Evolutionary conservation across 257 asterid species (phyloP), one percentile per base, ranked within the genome.

Genomic region (Capsicum rhomboideum): DNA sequence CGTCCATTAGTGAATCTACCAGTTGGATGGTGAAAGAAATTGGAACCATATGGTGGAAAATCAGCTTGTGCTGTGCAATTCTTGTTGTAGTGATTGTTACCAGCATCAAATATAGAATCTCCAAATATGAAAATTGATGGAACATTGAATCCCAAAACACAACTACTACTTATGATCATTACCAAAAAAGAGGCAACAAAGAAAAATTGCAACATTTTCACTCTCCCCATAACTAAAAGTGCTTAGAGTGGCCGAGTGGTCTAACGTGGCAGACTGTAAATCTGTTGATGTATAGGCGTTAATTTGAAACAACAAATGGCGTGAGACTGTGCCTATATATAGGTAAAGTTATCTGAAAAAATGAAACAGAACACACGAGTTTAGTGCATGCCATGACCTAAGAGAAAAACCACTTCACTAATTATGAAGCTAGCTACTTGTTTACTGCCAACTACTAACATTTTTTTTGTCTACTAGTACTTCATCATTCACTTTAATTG

Each of bases 1-100:
- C 97, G 88, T 8, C 98, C 97, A 68, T 94, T 91, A 53, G 95
- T 93, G 90, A 94, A 94, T 83, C 97, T 90, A 68, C 98, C 98
- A 29, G 97, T 94, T 4, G 98, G 95, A 84, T 26, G 94, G 83
- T 86, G 92, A 84, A 94, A 94, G 91, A 90, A 94, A 61, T 61
- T 80, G 18, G 95, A 93, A 40, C 98, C 98, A 83, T 94, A 93
- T 3, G 98, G 97, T 2, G 95, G 92, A 63, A 93, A 94, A 90
- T 94, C 97, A 12, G 98, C 97, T 89, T 94, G 98, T 13, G 94
- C 91, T 1, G 84, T 74, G 81, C 93, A 92, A 37, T 88, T 91
- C 4, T 11, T 84, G 87, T 87, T 92, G 83, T 82, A 93, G 67
- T 90, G 98, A 69, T 94, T 93, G 50, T 93, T 94, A 31, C 98